Percentiles rank a stretch among this genome's conserved stretches.
phyloP scores from a whole-genome alignment of 202 grass and related monocot genomes.

The Hordeum pubiflorum region DNA sequence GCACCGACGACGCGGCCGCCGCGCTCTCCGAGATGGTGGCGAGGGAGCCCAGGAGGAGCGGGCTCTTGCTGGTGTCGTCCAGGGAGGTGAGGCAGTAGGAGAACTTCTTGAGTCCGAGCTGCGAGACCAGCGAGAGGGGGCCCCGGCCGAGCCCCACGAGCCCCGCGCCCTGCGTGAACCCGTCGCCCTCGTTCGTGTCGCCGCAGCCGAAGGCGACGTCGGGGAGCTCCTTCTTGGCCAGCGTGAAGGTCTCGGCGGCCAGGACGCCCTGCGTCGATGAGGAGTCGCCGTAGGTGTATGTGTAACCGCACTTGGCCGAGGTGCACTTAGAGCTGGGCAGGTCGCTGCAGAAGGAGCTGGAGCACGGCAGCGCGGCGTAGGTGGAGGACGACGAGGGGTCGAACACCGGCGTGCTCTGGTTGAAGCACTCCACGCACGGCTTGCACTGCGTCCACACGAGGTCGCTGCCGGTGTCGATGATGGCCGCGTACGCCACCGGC shows the following conservation, averaged over 20 bases:
- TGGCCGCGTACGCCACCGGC: slow-evolving; percentile 40
- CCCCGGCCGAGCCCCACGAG: slow-evolving; percentile 60
- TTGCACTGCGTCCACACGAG: slow-evolving; percentile 75
- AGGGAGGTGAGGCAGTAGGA: slow-evolving; percentile 79
- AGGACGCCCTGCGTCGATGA: slow-evolving; percentile 58
- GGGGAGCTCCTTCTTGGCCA: slow-evolving; percentile 30
- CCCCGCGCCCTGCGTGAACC: slow-evolving; percentile 46
- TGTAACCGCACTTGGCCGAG: slow-evolving; percentile 32
- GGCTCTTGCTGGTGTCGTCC: slow-evolving; percentile 41
- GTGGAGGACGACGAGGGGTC: slow-evolving; percentile 58
- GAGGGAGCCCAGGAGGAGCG: slow-evolving; percentile 39
- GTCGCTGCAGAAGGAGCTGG: slow-evolving; percentile 32
- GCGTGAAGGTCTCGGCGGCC: slow-evolving; percentile 57
- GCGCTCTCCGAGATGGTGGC: slow-evolving; percentile 28
- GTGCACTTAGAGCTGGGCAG: slow-evolving; percentile 44
- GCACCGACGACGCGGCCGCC: slow-evolving; percentile 10
- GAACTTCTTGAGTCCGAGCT: slow-evolving; percentile 56
- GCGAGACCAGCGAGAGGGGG: slow-evolving; percentile 45
- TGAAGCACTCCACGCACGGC: slow-evolving; percentile 46
- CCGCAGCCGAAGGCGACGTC: slow-evolving; percentile 57
- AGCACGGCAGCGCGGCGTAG: slow-evolving; percentile 39
- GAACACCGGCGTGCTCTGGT: slow-evolving; percentile 52
- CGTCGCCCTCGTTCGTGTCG: slow-evolving; percentile 46
- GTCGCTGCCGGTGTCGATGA: slow-evolving; percentile 67
- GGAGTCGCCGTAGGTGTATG: slow-evolving; percentile 55